phyloP scores from a whole-genome alignment of 139 green algal species.

The Tetradesmus obliquus region DNA sequence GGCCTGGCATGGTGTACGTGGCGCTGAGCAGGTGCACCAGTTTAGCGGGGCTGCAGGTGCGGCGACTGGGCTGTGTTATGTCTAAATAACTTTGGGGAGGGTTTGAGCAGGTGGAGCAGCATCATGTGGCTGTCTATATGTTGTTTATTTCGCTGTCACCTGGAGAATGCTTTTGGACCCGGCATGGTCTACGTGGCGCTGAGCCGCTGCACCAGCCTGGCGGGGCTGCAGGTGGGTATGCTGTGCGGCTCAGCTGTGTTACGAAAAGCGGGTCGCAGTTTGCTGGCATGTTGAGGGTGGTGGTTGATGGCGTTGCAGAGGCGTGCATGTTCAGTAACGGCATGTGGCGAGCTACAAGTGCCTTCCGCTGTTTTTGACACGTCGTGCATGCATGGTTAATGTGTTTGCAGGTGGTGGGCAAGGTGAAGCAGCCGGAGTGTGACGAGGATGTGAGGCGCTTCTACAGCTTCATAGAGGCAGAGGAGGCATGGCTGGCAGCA shows the following conservation, averaged over 20 bases:
- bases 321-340: too few relatives aligned
- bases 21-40: slow-evolving; percentile 9
- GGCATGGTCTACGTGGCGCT: slow-evolving; percentile 35
- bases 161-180: not conserved
- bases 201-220: slow-evolving; percentile 8
- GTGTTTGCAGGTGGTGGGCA: not conserved
- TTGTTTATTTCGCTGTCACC: not conserved
- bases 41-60: slow-evolving; percentile 1
- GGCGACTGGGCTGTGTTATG: too few relatives aligned
- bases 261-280: too few relatives aligned
- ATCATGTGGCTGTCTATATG: too few relatives aligned
- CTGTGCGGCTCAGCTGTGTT: too few relatives aligned
- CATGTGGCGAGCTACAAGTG: too few relatives aligned
- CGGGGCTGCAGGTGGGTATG: slow-evolving; percentile 8
- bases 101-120: not conserved
- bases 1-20: slow-evolving; percentile 36
- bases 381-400: not conserved
- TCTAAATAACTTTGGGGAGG: too few relatives aligned
- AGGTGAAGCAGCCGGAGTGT: not conserved
- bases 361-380: too few relatives aligned
- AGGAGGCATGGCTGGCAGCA: not conserved
- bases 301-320: not conserved
- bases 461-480: not conserved
- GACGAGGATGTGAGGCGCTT: not conserved
- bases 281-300: too few relatives aligned